phyloP scores from a whole-genome alignment of 257 asterid genomes.

The Echites panduratus region DNA sequence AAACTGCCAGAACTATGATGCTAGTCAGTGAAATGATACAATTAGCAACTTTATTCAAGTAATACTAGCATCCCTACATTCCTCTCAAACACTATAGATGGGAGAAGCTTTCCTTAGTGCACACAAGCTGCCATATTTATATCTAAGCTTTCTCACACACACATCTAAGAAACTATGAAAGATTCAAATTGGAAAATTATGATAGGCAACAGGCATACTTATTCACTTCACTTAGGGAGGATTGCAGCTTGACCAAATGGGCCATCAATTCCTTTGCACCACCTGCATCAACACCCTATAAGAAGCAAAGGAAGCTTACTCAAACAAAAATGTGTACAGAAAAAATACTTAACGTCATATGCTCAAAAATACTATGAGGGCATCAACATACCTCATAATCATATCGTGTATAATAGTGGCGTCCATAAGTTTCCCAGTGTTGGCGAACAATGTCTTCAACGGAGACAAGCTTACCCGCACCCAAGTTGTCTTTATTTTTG shows the following conservation, averaged over 20 bases:
- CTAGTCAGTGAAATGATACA: neutral
- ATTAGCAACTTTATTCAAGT: neutral
- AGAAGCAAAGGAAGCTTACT: constrained; percentile 8
- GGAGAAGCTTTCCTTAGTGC: no score
- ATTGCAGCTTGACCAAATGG: constrained; percentile 85
- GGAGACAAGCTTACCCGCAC: constrained; percentile 66
- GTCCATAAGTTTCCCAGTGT: constrained; percentile 93
- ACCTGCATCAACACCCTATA: constrained; percentile 82
- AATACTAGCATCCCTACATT: neutral
- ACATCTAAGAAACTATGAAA: constrained; percentile 13
- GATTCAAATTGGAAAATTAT: neutral
- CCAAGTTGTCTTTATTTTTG: constrained; percentile 74
- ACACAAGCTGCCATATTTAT: no score
- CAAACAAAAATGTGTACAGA: neutral
- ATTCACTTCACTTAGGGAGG: constrained; percentile 73
- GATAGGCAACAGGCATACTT: constrained; percentile 31
- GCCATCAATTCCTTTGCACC: constrained; percentile 91
- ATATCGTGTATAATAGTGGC: constrained; percentile 94
- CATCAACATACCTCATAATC: constrained; percentile 71
- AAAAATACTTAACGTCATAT: neutral
- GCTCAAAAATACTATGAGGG: constrained; percentile 1
- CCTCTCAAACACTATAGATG: neutral
- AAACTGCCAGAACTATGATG: neutral
- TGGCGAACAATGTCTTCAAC: constrained; percentile 95
- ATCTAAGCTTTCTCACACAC: neutral